phyloP scores from a whole-genome alignment of 2,329 filamentous ascomycete genomes.

The Trichophaea hybrida region DNA sequence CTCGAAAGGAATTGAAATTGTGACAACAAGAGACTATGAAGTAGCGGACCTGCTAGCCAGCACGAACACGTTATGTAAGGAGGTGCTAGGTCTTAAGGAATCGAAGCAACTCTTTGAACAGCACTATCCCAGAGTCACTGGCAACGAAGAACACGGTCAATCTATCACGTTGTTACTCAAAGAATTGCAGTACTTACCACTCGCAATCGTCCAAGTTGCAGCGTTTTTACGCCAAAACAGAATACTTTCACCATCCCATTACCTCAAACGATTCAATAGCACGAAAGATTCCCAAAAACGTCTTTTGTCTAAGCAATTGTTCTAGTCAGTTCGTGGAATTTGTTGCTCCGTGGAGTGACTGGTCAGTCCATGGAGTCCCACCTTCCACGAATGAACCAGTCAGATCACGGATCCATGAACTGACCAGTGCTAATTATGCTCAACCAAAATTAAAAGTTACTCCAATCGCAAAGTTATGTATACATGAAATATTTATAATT shows the following conservation, averaged over 20 bases:
- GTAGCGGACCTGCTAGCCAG: constrained; percentile 1
- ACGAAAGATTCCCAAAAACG: background rate
- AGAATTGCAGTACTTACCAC: background rate
- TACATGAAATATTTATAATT: too few species aligned
- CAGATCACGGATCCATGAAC: too few species aligned
- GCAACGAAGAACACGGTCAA: too few species aligned
- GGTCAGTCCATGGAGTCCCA: too few species aligned
- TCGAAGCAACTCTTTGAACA: background rate
- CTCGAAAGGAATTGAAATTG: constrained; percentile 7
- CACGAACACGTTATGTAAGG: background rate
- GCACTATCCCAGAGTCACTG: background rate
- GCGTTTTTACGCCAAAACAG: constrained; percentile 2
- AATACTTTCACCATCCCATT: background rate
- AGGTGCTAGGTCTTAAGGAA: too few species aligned
- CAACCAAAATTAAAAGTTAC: too few species aligned
- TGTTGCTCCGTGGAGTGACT: too few species aligned
- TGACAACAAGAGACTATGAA: constrained; percentile 7
- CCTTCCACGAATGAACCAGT: too few species aligned
- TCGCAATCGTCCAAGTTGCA: constrained; percentile 8
- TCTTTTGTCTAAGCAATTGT: background rate
- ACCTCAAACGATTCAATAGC: background rate
- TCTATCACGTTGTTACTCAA: too few species aligned
- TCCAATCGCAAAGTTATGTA: too few species aligned
- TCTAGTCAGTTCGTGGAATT: too few species aligned
- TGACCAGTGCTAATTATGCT: too few species aligned